Evolutionary conservation across 768 basidiomycete species (phyloP).

Genomic region (Trametes coccinea): DNA sequence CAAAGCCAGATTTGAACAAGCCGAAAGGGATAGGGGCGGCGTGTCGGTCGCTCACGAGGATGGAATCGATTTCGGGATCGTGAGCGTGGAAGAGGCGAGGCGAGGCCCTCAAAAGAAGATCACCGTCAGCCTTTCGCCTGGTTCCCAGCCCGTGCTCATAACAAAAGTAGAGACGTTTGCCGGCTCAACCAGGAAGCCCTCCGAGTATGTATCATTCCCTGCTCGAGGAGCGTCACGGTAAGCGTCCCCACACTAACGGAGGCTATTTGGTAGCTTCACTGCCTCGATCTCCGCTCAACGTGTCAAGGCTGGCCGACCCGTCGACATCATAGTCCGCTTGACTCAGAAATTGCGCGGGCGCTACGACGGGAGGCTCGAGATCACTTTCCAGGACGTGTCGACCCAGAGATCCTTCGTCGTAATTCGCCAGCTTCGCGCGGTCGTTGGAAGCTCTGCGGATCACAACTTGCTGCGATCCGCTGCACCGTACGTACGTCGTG

Average conservation of each 20-base stretch:
- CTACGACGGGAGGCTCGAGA: constrained; percentile 53
- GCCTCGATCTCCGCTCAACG: neutral
- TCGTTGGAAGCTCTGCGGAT: constrained; percentile 51
- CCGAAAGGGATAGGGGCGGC: neutral
- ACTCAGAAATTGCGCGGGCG: constrained; percentile 40
- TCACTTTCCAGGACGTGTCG: constrained; percentile 44
- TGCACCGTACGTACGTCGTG: constrained; percentile 42
- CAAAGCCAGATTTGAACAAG: constrained; percentile 1
- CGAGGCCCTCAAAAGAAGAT: constrained; percentile 1
- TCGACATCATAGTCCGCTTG: constrained; percentile 35
- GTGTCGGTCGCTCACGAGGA: constrained; percentile 16
- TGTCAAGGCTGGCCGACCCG: neutral
- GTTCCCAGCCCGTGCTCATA: neutral
- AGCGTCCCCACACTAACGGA: constrained; percentile 31
- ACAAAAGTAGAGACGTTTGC: neutral
- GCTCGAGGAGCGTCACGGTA: neutral
- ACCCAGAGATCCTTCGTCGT: constrained; percentile 4
- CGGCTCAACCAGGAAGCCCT: neutral
- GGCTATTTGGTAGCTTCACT: constrained; percentile 29
- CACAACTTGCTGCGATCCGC: constrained; percentile 48
- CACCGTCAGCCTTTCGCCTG: neutral
- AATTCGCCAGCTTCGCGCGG: constrained; percentile 43
- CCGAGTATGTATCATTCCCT: constrained; percentile 15
- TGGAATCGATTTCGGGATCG: constrained; percentile 29
- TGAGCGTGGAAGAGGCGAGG: constrained; percentile 19